Conservation (phyloP, 2,329 filamentous ascomycete genomes). For the Exophiala aquamarina region DNA sequence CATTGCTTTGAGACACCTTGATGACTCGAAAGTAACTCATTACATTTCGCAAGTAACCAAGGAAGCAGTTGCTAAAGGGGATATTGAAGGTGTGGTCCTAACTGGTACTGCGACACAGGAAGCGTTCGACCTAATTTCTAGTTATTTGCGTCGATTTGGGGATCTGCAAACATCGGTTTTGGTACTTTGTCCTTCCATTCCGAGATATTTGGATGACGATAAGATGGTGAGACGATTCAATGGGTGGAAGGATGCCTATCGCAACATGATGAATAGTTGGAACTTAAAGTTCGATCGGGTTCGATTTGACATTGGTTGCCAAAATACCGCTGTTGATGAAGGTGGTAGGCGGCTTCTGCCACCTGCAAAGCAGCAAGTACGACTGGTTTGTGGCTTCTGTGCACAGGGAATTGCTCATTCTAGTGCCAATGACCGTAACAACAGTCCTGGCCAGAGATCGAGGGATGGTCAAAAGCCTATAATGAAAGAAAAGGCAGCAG, state of each 20-base stretch:
- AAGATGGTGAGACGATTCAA: conserved; percentile 54
- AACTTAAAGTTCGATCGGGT: conserved; percentile 60
- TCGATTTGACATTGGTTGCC: conserved; percentile 59
- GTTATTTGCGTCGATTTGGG: conserved; percentile 59
- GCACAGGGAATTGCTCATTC: conserved; percentile 55
- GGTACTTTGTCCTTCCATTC: conserved; percentile 52
- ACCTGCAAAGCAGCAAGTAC: conserved; percentile 54
- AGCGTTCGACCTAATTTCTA: conserved; percentile 60
- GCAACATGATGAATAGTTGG: conserved; percentile 61
- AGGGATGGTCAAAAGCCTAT: conserved; percentile 25
- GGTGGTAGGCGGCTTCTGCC: conserved; percentile 51
- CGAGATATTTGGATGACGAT: conserved; percentile 56
- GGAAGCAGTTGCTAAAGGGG: conserved; percentile 53
- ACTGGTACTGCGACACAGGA: conserved; percentile 57
- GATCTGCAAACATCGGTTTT: conserved; percentile 64
- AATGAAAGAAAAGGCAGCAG: conserved; percentile 28
- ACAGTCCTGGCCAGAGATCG: conserved; percentile 30
- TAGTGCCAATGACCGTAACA: conserved; percentile 33
- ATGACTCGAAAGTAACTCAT: conserved; percentile 46
- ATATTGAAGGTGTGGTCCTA: conserved; percentile 62
- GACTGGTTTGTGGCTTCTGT: conserved; percentile 62
- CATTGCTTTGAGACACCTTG: conserved; percentile 56
- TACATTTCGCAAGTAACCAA: conserved; percentile 57
- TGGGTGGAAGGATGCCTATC: conserved; percentile 63
- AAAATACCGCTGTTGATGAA: conserved; percentile 48